These are phyloP conservation scores for Emmonsiellopsis sp. DNA, from an alignment of 2,329 filamentous ascomycete genomes.

Conservation along the genomic window DNA sequence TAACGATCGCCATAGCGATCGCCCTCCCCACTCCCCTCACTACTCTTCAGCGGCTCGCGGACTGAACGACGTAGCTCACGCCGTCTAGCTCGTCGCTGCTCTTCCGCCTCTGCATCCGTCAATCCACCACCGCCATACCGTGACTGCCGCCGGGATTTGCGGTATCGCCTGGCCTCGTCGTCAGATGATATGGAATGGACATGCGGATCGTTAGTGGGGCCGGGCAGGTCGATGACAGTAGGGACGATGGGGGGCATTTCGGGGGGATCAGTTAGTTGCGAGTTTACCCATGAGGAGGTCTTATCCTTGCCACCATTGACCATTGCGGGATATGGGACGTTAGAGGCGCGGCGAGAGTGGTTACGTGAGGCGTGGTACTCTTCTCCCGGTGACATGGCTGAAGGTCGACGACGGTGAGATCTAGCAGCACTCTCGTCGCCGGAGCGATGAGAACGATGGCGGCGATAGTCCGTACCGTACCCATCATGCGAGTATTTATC, in stretches of 20 bases:
- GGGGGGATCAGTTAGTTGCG: constrained; percentile 38
- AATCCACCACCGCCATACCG: constrained; percentile 26
- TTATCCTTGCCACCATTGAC: constrained; percentile 35
- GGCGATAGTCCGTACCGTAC: constrained; percentile 18
- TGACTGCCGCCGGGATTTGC: constrained; percentile 29
- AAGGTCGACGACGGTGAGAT: constrained; percentile 27
- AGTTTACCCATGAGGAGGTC: constrained; percentile 42
- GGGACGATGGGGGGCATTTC: constrained; percentile 37
- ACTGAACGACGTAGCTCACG: constrained; percentile 22
- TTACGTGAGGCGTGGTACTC: constrained; percentile 25
- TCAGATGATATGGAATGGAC: constrained; percentile 32
- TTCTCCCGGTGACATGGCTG: constrained; percentile 18
- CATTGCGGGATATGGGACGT: constrained; percentile 18
- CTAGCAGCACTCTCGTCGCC: constrained; percentile 21
- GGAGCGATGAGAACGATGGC: constrained; percentile 22
- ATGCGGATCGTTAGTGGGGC: constrained; percentile 18
- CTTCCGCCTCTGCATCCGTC: constrained; percentile 31
- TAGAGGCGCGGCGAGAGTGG: constrained; percentile 12
- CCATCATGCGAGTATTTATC: constrained; percentile 20
- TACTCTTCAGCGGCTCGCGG: constrained; percentile 27
- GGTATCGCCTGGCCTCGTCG: constrained; percentile 30
- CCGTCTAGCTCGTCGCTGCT: constrained; percentile 25
- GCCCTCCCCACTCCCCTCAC: constrained; percentile 31
- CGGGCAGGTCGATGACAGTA: constrained; percentile 36
- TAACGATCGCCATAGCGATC: constrained; percentile 26